Evolutionary conservation across 768 basidiomycete genomes (phyloP).

Genomic region (Saitozyma podzolica): DNA sequence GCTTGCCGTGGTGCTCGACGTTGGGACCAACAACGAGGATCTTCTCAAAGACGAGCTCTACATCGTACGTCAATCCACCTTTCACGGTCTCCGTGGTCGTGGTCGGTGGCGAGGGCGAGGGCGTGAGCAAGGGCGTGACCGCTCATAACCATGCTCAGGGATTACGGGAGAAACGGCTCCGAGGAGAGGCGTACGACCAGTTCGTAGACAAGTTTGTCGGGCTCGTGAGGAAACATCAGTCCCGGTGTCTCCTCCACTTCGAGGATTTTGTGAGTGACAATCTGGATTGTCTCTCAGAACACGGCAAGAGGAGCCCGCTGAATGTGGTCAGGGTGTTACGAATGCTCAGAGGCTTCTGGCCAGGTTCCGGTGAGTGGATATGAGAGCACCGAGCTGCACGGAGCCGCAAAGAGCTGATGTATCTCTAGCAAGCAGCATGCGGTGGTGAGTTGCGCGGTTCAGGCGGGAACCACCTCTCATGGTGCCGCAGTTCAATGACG

Average conservation of each 20-base stretch:
- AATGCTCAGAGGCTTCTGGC: conserved; percentile 72
- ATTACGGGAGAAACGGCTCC: conserved; percentile 68
- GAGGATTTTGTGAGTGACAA: conserved; percentile 67
- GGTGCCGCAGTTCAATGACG: conserved; percentile 65
- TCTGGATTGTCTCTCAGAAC: background rate
- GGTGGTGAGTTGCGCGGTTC: background rate
- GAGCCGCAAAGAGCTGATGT: too few relatives aligned
- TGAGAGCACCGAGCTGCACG: too few relatives aligned
- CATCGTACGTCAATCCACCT: conserved; percentile 20
- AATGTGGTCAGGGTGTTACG: conserved; percentile 56
- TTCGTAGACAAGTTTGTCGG: conserved; percentile 82
- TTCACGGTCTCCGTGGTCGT: too few relatives aligned
- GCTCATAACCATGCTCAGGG: conserved; percentile 62
- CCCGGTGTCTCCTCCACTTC: conserved; percentile 68
- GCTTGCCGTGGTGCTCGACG: conserved; percentile 52
- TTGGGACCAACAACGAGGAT: conserved; percentile 53
- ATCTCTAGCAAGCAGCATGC: background rate
- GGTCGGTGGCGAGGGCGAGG: too few relatives aligned
- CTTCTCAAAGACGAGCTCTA: conserved; percentile 36
- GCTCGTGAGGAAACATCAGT: conserved; percentile 70
- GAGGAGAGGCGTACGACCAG: conserved; percentile 71
- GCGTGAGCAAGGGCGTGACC: background rate
- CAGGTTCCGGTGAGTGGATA: conserved; percentile 33
- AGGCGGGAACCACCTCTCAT: too few relatives aligned
- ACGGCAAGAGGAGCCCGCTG: background rate